Conservation (phyloP, 2,329 filamentous ascomycete species). For the Fusarium fujikuroi region DNA sequence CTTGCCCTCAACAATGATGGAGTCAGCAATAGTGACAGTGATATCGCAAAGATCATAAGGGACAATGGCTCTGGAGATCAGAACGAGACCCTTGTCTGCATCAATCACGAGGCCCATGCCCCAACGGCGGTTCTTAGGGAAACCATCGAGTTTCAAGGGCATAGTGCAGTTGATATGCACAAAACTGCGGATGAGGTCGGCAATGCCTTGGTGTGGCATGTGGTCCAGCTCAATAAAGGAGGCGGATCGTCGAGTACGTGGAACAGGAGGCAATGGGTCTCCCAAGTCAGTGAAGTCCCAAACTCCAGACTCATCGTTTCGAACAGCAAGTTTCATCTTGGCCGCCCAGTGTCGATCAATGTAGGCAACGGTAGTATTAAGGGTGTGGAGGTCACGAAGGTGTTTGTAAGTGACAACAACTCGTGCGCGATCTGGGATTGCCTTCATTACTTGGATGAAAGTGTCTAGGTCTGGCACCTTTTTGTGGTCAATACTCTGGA, state of each 20-base stretch:
- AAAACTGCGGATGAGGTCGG: slow-evolving; percentile 92
- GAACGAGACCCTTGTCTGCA: slow-evolving; percentile 92
- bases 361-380: slow-evolving; percentile 91
- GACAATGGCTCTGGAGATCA: slow-evolving; percentile 93
- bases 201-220: slow-evolving; percentile 87
- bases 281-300: slow-evolving; percentile 95
- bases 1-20: slow-evolving; percentile 92
- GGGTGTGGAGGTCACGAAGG: slow-evolving; percentile 90
- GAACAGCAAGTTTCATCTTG: slow-evolving; percentile 91
- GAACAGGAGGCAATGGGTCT: slow-evolving; percentile 79
- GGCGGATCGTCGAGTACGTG: slow-evolving; percentile 79
- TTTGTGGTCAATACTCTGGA: slow-evolving; percentile 92
- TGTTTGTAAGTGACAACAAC: slow-evolving; percentile 97
- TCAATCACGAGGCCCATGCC: slow-evolving; percentile 98
- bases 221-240: slow-evolving; percentile 94
- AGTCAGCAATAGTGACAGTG: slow-evolving; percentile 94
- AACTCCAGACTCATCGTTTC: slow-evolving; percentile 88
- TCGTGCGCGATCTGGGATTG: slow-evolving; percentile 82
- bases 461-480: slow-evolving; percentile 87
- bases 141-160: slow-evolving; percentile 97
- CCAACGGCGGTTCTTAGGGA: slow-evolving; percentile 92
- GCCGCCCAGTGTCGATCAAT: slow-evolving; percentile 96
- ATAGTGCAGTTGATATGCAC: slow-evolving; percentile 92
- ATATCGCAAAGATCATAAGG: slow-evolving; percentile 98
- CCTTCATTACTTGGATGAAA: slow-evolving; percentile 91